Evolutionary conservation across 768 basidiomycete species (phyloP).

Genomic region (Pisolithus sp.): DNA sequence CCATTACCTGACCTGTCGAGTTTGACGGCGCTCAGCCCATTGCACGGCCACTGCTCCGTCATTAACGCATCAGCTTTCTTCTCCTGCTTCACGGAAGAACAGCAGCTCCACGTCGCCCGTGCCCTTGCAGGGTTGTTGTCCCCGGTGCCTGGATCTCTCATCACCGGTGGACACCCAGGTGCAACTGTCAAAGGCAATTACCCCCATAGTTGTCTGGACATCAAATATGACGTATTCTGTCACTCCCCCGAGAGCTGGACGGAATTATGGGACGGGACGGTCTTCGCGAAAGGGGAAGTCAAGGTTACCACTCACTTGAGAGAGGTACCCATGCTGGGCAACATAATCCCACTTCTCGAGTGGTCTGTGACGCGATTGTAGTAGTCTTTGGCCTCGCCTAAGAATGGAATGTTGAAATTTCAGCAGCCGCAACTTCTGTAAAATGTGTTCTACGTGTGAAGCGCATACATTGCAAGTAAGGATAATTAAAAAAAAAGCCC

Average conservation of each 20-base stretch:
- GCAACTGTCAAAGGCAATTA: background rate
- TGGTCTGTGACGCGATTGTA: background rate
- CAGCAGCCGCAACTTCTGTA: too few species aligned
- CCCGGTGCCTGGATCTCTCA: slow-evolving; percentile 23
- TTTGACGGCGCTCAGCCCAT: slow-evolving; percentile 39
- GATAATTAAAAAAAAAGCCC: too few species aligned
- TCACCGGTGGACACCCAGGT: slow-evolving; percentile 25
- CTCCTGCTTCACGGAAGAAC: slow-evolving; percentile 26
- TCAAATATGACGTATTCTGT: slow-evolving; percentile 15
- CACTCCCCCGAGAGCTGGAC: slow-evolving; percentile 32
- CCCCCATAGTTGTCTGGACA: background rate
- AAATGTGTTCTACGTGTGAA: too few species aligned
- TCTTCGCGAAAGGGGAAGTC: slow-evolving; percentile 29
- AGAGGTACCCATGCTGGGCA: background rate
- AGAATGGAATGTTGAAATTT: too few species aligned
- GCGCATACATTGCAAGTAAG: too few species aligned
- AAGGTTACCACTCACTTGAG: slow-evolving; percentile 1
- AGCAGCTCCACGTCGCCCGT: slow-evolving; percentile 24
- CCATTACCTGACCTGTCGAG: slow-evolving; percentile 24
- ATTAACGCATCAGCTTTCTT: slow-evolving; percentile 49
- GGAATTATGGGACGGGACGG: slow-evolving; percentile 32
- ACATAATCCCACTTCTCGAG: too few species aligned
- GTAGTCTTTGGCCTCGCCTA: too few species aligned
- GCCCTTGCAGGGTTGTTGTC: slow-evolving; percentile 25
- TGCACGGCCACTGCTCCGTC: slow-evolving; percentile 43